These are phyloP conservation scores for Quercus berberidifolia DNA, from an alignment of 306 rosid species.

Conservation along the genomic window DNA sequence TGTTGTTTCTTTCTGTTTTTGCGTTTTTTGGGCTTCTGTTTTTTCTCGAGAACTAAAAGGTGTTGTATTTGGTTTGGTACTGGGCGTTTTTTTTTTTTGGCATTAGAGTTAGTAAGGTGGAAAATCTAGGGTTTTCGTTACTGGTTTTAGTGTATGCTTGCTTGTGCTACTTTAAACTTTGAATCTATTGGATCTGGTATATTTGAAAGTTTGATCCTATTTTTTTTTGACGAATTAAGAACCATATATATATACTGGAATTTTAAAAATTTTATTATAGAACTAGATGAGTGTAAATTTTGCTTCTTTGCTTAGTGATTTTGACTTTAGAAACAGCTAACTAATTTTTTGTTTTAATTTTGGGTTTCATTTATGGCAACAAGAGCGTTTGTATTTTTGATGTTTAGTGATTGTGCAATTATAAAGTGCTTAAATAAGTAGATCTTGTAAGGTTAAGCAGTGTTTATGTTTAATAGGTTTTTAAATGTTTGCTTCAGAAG, in stretches of 20 bases:
- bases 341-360: neutral
- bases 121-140: neutral
- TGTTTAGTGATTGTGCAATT: neutral
- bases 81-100: neutral
- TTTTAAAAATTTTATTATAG: neutral
- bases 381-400: neutral
- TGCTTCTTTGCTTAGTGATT: neutral
- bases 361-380: neutral
- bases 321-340: neutral
- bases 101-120: neutral
- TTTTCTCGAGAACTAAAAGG: neutral
- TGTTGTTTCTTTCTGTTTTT: neutral
- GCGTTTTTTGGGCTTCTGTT: neutral
- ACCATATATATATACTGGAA: neutral
- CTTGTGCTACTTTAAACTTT: conserved; percentile 3
- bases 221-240: neutral
- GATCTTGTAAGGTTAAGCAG: neutral
- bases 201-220: neutral
- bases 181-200: conserved; percentile 10
- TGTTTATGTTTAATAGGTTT: neutral
- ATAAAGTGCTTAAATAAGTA: neutral
- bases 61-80: neutral
- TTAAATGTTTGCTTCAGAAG: neutral
- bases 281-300: neutral
- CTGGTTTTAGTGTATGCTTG: neutral